These are phyloP conservation scores for Alternaria brassicicola DNA, from an alignment of 2,329 filamentous ascomycete genomes.

Conservation along the genomic window DNA sequence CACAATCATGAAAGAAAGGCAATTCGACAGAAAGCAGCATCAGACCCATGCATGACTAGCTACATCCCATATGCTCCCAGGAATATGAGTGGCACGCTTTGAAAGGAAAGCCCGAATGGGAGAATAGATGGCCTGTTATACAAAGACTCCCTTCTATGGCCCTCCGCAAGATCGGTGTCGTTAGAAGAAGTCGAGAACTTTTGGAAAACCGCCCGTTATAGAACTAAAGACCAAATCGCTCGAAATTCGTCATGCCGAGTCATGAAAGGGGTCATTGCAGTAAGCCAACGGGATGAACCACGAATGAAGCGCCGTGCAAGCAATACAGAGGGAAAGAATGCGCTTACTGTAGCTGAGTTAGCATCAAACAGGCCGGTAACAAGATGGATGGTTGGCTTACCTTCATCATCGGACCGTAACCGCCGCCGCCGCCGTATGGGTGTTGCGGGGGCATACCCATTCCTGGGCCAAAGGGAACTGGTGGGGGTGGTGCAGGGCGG, in stretches of 20 bases:
- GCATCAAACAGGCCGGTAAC: constrained; percentile 11
- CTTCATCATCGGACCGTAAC: constrained; percentile 73
- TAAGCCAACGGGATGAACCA: constrained; percentile 45
- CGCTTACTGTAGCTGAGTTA: constrained; percentile 43
- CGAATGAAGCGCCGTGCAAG: constrained; percentile 44
- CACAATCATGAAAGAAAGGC: constrained; percentile 37
- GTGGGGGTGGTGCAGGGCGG: constrained; percentile 84
- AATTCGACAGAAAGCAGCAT: constrained; percentile 40
- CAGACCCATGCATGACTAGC: constrained; percentile 45
- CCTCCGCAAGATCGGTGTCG: constrained; percentile 44
- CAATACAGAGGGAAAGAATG: constrained; percentile 45
- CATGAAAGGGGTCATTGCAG: constrained; percentile 47
- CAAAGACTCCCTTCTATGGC: constrained; percentile 45
- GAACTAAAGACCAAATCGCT: constrained; percentile 45
- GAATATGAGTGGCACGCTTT: constrained; percentile 36
- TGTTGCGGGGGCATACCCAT: constrained; percentile 71
- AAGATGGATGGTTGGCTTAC: constrained; percentile 45
- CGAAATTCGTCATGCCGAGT: constrained; percentile 48
- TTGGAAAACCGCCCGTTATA: constrained; percentile 46
- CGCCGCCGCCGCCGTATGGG: constrained; percentile 59
- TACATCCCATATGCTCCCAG: constrained; percentile 42
- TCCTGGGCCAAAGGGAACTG: constrained; percentile 66
- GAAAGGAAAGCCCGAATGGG: constrained; percentile 39
- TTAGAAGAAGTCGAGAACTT: constrained; percentile 49
- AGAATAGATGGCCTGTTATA: constrained; percentile 47